Percentiles rank a stretch among this genome's conserved stretches.
Evolutionary conservation across 768 basidiomycete species (phyloP).

Genomic region (Mycena chlorophos): DNA sequence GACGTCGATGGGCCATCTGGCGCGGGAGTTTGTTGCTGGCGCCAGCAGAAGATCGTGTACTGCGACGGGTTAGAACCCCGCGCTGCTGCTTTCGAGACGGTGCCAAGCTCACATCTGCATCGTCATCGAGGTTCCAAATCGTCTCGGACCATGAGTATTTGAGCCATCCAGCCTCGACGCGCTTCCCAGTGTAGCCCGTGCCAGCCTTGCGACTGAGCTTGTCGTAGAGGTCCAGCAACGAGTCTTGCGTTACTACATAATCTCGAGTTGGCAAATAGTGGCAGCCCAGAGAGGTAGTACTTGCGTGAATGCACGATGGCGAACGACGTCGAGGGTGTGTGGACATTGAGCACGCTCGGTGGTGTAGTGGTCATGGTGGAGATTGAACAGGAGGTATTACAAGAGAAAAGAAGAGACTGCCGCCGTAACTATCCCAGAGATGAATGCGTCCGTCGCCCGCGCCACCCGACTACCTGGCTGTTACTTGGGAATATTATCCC

Average conservation of each 20-base stretch:
- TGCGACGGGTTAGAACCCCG: constrained; percentile 42
- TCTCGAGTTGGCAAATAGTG: constrained; percentile 3
- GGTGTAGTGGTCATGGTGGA: constrained; percentile 1
- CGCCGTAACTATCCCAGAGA: no score
- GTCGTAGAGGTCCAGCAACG: constrained; percentile 61
- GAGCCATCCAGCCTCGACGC: constrained; percentile 54
- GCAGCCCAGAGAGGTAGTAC: constrained; percentile 27
- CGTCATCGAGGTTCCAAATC: constrained; percentile 89
- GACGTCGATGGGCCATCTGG: constrained; percentile 26
- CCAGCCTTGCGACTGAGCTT: constrained; percentile 69
- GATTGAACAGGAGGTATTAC: not conserved
- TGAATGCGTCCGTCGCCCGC: no score
- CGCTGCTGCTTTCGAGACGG: not conserved
- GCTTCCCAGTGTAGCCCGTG: constrained; percentile 56
- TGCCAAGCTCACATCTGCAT: not conserved
- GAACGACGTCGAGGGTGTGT: constrained; percentile 75
- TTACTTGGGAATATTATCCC: constrained; percentile 88
- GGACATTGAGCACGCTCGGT: constrained; percentile 63
- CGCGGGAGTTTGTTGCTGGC: constrained; percentile 48
- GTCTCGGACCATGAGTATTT: constrained; percentile 82
- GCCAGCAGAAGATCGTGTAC: constrained; percentile 83
- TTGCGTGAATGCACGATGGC: constrained; percentile 73
- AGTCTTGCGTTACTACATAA: constrained; percentile 64
- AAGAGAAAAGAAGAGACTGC: not conserved
- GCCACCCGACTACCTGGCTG: constrained; percentile 4